Percentiles rank a stretch among this genome's conserved stretches.
These are phyloP conservation scores for Phytopythium chamaehyphon DNA, from an alignment of 352 stramenopile genomes.

Conservation along the genomic window DNA sequence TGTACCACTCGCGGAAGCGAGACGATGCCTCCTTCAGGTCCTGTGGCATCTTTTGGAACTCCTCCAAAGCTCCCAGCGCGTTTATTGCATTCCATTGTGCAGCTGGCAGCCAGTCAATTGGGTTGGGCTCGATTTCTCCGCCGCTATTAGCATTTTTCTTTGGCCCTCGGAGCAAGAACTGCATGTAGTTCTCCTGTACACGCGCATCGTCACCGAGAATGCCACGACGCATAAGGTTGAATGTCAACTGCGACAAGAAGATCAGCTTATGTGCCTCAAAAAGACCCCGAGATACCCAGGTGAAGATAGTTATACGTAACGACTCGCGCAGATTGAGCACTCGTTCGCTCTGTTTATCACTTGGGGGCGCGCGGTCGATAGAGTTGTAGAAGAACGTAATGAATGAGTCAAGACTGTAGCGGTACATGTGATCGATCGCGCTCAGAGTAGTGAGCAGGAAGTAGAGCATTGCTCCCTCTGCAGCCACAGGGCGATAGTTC, in stretches of 20 bases:
- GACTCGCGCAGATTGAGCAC: constrained; percentile 93
- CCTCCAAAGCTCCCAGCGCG: constrained; percentile 90
- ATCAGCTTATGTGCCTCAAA: constrained; percentile 98
- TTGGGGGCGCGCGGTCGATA: constrained; percentile 83
- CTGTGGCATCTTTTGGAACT: constrained; percentile 96
- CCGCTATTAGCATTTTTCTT: constrained; percentile 52
- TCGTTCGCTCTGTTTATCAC: constrained; percentile 88
- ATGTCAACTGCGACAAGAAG: constrained; percentile 95
- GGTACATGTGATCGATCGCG: constrained; percentile 97
- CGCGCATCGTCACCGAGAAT: constrained; percentile 93
- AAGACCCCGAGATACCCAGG: constrained; percentile 94
- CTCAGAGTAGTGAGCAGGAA: constrained; percentile 96
- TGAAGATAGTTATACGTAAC: constrained; percentile 95
- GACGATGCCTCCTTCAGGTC: constrained; percentile 94
- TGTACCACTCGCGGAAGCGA: constrained; percentile 98
- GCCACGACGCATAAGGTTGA: constrained; percentile 96
- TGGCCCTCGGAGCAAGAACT: constrained; percentile 92
- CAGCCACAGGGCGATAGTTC: constrained; percentile 91
- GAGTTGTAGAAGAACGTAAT: constrained; percentile 97
- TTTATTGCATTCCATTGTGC: constrained; percentile 90
- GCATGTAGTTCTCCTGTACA: constrained; percentile 94
- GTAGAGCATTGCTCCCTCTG: constrained; percentile 97
- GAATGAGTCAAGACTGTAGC: constrained; percentile 97
- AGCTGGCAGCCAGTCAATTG: constrained; percentile 91
- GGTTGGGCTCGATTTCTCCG: constrained; percentile 59